Percentiles rank a stretch among this genome's conserved stretches.
Conservation (phyloP, 2,329 filamentous ascomycete genomes). For the Stagonosporopsis cucurbitacearum region DNA sequence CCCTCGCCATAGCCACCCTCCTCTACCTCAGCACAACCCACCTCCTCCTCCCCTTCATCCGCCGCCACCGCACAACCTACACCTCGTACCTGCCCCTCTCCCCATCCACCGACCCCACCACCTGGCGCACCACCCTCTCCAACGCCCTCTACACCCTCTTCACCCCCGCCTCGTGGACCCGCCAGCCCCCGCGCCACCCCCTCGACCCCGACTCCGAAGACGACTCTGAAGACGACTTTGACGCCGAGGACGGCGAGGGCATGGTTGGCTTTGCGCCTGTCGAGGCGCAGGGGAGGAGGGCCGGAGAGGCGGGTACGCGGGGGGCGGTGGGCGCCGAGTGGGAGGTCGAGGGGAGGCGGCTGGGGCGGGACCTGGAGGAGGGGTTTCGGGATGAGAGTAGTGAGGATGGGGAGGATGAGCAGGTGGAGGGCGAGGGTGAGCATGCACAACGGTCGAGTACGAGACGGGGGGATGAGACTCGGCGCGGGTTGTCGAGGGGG, state of each 20-base stretch:
- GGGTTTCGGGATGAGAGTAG: constrained; percentile 78
- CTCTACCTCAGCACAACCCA: constrained; percentile 53
- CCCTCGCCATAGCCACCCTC: constrained; percentile 51
- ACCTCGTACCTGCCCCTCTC: constrained; percentile 52
- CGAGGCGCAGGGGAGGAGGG: constrained; percentile 46
- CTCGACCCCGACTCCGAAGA: constrained; percentile 41
- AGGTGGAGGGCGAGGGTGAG: constrained; percentile 23
- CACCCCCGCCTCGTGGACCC: constrained; percentile 39
- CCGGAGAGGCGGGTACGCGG: too few relatives aligned
- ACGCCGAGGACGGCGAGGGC: constrained; percentile 55
- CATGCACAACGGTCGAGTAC: too few relatives aligned
- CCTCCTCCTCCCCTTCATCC: constrained; percentile 53
- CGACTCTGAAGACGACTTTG: constrained; percentile 38
- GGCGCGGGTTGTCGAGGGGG: too few relatives aligned
- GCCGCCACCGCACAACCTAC: constrained; percentile 54
- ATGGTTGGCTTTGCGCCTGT: constrained; percentile 55
- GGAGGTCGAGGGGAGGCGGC: constrained; percentile 61
- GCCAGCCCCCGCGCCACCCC: constrained; percentile 34
- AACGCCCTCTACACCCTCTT: constrained; percentile 45
- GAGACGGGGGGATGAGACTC: too few relatives aligned
- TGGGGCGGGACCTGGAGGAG: constrained; percentile 81
- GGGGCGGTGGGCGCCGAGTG: too few relatives aligned
- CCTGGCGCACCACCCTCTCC: constrained; percentile 45
- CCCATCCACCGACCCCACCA: constrained; percentile 22
- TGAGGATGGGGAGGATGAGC: constrained; percentile 54